A percentile compares a stretch with the other conserved stretches of the same genome.
Conservation (phyloP, 306 rosid species). For the Sophora flavescens region DNA sequence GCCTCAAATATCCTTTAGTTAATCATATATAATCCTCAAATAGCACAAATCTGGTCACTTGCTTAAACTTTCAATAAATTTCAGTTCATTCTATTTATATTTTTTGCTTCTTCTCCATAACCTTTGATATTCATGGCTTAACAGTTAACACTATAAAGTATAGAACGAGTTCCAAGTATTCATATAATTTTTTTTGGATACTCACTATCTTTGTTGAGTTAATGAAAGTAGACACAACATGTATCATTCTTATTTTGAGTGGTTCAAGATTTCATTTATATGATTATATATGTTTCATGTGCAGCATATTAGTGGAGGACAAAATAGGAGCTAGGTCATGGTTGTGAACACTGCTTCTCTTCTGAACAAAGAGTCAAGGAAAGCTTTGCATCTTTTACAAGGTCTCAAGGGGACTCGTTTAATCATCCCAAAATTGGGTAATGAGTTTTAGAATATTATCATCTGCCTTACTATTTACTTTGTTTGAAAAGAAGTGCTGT, state of each 20-base stretch:
- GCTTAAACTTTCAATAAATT: neutral
- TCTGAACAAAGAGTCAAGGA: slow-evolving; percentile 84
- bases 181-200: too few relatives aligned
- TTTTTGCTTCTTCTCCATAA: too few relatives aligned
- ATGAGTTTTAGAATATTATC: slow-evolving; percentile 35
- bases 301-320: slow-evolving; percentile 56
- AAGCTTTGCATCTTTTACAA: slow-evolving; percentile 77
- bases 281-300: slow-evolving; percentile 43
- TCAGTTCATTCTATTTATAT: too few relatives aligned
- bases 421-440: slow-evolving; percentile 82
- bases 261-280: slow-evolving; percentile 33
- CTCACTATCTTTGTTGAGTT: too few relatives aligned
- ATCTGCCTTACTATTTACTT: neutral
- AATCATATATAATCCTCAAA: neutral
- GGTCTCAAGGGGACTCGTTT: slow-evolving; percentile 83
- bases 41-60: neutral
- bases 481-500: neutral
- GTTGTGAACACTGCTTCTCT: slow-evolving; percentile 77
- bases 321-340: slow-evolving; percentile 71
- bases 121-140: too few relatives aligned
- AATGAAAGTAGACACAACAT: slow-evolving; percentile 44
- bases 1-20: slow-evolving; percentile 1
- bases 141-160: too few relatives aligned
- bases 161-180: too few relatives aligned
- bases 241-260: slow-evolving; percentile 35